Base-by-base conservation (phyloP, 2,329 filamentous ascomycete species). In the Epichloe amarillans region DNA sequence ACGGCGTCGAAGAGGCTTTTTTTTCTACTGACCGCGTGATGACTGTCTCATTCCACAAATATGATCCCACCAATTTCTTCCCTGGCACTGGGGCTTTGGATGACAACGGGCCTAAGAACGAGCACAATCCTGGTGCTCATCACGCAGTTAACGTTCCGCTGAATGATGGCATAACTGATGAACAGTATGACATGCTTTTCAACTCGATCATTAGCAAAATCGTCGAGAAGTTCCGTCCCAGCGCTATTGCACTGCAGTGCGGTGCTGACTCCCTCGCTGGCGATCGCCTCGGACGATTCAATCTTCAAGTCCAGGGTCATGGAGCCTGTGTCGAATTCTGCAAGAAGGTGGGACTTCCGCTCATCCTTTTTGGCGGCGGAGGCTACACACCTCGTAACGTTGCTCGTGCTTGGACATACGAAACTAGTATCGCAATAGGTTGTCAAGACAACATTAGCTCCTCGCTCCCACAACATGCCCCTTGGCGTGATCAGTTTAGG, bases 341-440 rank as follows among this genome's bases (percentile, higher is more conserved):
- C 67, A 97, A 97, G 67, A 79, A 74, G 45, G 80, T 89, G 55
- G 75, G 78, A 6, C 72, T 95, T 1, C 93, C 93, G 3, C 76
- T 97, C 54, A 82, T 98, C 47, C 80, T 98, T 50, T 87, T 97
- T 52, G 93, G 93, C 43, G 93, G 93, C 39, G 93, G 93, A 51
- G 93, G 93, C 30, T 98, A 98, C 69, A 98, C 93, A 14, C 90
- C 93, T 5, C 82, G 91, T 56, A 98, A 98, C 62, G 93, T 98
- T 6, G 93, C 93, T 41, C 85, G 93, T 50, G 89, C 91, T 33
- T 98, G 93, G 93, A 88, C 90, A 23, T 91, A 95, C 68, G 93
- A 98, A 70, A 98, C 93, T 12, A 86, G 86, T 54, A 88, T 97
- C 58, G 88, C 88, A 53, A 86, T 94, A 55, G 82, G 83, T 57